phyloP scores from a whole-genome alignment of 805 yeast species.

The Clavispora phyllophila region DNA sequence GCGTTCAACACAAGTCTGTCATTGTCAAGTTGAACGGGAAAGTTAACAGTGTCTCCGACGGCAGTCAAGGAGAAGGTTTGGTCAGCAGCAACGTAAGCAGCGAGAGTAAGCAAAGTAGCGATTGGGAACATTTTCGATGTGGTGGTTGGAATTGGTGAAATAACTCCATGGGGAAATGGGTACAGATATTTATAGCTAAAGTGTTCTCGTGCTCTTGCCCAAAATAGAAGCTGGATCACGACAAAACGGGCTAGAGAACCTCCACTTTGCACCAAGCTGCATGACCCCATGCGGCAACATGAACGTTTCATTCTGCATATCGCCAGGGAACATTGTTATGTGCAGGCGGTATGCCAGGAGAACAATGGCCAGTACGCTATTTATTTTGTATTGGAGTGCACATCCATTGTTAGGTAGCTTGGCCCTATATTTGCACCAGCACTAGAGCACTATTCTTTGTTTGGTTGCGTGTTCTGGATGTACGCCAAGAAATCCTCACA shows the following conservation, averaged over 20 bases:
- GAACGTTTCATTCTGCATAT: too few relatives aligned
- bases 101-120: conserved; percentile 18
- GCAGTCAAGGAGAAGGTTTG: conserved; percentile 26
- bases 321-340: too few relatives aligned
- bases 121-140: not conserved
- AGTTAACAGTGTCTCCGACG: conserved; percentile 19
- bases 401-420: too few relatives aligned
- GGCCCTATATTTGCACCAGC: too few relatives aligned
- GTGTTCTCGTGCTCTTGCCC: not conserved
- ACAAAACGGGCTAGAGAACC: not conserved
- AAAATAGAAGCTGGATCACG: not conserved
- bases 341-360: too few relatives aligned
- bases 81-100: conserved; percentile 26
- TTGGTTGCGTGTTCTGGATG: not conserved
- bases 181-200: not conserved
- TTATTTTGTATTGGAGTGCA: too few relatives aligned
- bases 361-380: too few relatives aligned
- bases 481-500: not conserved
- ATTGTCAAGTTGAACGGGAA: conserved; percentile 14
- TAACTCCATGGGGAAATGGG: not conserved
- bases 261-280: not conserved
- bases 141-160: not conserved
- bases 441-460: too few relatives aligned
- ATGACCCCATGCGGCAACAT: not conserved
- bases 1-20: conserved; percentile 13